Percentiles rank a stretch among this genome's conserved stretches.
Conservation (phyloP, 768 basidiomycete species). For the Trametes cinnabarina region DNA sequence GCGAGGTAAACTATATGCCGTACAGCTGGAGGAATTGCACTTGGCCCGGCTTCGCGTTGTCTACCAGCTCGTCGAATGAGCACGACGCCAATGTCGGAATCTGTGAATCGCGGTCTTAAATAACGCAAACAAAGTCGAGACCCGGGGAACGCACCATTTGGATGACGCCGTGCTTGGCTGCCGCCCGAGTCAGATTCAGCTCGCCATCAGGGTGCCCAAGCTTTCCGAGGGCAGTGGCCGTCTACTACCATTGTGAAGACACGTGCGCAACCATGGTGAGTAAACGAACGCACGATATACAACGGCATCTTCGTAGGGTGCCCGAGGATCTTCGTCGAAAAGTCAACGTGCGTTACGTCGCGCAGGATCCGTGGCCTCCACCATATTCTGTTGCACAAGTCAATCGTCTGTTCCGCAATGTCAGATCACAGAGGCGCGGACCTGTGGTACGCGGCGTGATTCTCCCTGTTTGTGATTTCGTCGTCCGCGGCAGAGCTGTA, state of each 20-base stretch:
- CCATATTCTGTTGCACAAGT: slow-evolving; percentile 22
- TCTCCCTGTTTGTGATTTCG: slow-evolving; percentile 86
- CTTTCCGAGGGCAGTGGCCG: slow-evolving; percentile 90
- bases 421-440: no score
- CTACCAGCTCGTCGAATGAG: slow-evolving; percentile 94
- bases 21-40: slow-evolving; percentile 84
- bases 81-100: slow-evolving; percentile 95
- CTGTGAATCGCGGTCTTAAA: slow-evolving; percentile 36
- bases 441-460: slow-evolving; percentile 90
- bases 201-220: slow-evolving; percentile 96
- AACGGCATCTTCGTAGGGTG: slow-evolving; percentile 74
- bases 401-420: no score
- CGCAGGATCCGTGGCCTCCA: slow-evolving; percentile 48
- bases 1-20: neutral
- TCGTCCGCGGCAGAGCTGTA: slow-evolving; percentile 95
- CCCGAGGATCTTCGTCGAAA: slow-evolving; percentile 79
- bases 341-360: slow-evolving; percentile 83
- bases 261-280: neutral
- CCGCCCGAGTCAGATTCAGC: slow-evolving; percentile 85
- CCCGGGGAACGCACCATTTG: slow-evolving; percentile 53
- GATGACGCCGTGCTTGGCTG: slow-evolving; percentile 72
- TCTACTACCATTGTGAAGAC: slow-evolving; percentile 21
- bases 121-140: neutral
- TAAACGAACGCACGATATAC: slow-evolving; percentile 40
- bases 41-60: slow-evolving; percentile 77